Evolutionary conservation across 768 basidiomycete genomes (phyloP).

Genomic region (Phylloporus sp.): DNA sequence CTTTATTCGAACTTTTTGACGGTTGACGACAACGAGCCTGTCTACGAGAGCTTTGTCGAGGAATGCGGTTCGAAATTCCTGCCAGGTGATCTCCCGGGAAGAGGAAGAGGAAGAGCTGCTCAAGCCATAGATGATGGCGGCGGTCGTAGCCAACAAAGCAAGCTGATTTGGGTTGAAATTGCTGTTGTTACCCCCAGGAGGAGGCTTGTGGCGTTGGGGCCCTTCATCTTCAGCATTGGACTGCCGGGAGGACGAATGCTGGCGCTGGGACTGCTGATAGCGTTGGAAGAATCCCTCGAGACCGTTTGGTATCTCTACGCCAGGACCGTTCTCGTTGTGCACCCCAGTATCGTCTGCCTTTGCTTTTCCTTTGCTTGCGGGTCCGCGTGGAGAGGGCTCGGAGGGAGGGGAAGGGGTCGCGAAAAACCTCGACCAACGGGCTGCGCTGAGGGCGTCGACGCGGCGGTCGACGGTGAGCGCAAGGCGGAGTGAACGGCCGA

Average conservation of each 20-base stretch:
- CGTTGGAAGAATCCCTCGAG: slow-evolving; percentile 81
- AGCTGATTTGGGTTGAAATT: slow-evolving; percentile 56
- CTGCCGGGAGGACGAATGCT: slow-evolving; percentile 24
- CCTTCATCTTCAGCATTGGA: slow-evolving; percentile 29
- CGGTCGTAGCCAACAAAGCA: slow-evolving; percentile 53
- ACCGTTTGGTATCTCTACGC: slow-evolving; percentile 53
- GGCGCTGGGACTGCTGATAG: slow-evolving; percentile 43
- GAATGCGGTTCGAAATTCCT: slow-evolving; percentile 97
- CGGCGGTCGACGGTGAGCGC: slow-evolving; percentile 43
- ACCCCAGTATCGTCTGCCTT: slow-evolving; percentile 31
- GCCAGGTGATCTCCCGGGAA: slow-evolving; percentile 96
- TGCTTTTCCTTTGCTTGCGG: slow-evolving; percentile 31
- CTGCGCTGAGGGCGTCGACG: slow-evolving; percentile 32
- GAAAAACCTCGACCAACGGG: slow-evolving; percentile 39
- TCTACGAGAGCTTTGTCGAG: slow-evolving; percentile 96
- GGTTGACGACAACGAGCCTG: slow-evolving; percentile 87
- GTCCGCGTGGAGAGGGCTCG: slow-evolving; percentile 23
- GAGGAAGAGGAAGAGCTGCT: slow-evolving; percentile 43
- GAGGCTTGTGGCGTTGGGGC: slow-evolving; percentile 42
- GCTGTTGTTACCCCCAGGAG: slow-evolving; percentile 41
- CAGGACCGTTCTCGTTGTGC: slow-evolving; percentile 28
- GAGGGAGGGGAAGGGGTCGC: slow-evolving; percentile 43
- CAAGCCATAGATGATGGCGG: slow-evolving; percentile 63
- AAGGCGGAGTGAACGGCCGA: slow-evolving; percentile 60
- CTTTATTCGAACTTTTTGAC: slow-evolving; percentile 85